These are phyloP conservation scores for Camelina hispida DNA, from an alignment of 345 rosid species.

Conservation along the genomic window DNA sequence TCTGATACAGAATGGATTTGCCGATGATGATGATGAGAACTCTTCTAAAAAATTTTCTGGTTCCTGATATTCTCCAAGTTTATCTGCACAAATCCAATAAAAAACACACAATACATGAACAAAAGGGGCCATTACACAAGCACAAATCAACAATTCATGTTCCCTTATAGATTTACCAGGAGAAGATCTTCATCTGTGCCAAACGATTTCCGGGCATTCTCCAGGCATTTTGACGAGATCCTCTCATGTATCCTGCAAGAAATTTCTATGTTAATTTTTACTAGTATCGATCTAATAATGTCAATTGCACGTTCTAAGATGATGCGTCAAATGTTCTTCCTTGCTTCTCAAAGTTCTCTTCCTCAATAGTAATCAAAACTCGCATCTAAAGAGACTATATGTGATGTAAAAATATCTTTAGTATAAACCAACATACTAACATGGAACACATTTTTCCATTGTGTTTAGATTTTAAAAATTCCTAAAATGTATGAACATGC, in stretches of 20 bases:
- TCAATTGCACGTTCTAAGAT: neutral
- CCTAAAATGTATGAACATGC: constrained; percentile 1
- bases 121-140: neutral
- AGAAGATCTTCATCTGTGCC: constrained; percentile 93
- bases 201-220: constrained; percentile 73
- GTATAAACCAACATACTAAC: constrained; percentile 11
- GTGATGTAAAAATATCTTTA: neutral
- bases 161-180: constrained; percentile 52
- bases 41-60: constrained; percentile 22
- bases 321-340: neutral
- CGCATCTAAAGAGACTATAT: neutral
- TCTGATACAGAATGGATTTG: constrained; percentile 5
- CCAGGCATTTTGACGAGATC: constrained; percentile 70
- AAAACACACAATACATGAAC: constrained; percentile 3
- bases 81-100: constrained; percentile 36
- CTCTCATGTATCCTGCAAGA: constrained; percentile 59
- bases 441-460: neutral
- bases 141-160: constrained; percentile 21
- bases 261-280: neutral
- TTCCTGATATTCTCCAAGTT: constrained; percentile 42
- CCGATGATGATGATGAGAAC: constrained; percentile 13
- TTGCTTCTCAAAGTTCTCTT: neutral
- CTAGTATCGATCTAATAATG: neutral
- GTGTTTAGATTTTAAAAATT: neutral
- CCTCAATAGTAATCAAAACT: constrained; percentile 1